Evolutionary conservation across 2,329 filamentous ascomycete species (phyloP).

Genomic region (Lachnellula cervina): DNA sequence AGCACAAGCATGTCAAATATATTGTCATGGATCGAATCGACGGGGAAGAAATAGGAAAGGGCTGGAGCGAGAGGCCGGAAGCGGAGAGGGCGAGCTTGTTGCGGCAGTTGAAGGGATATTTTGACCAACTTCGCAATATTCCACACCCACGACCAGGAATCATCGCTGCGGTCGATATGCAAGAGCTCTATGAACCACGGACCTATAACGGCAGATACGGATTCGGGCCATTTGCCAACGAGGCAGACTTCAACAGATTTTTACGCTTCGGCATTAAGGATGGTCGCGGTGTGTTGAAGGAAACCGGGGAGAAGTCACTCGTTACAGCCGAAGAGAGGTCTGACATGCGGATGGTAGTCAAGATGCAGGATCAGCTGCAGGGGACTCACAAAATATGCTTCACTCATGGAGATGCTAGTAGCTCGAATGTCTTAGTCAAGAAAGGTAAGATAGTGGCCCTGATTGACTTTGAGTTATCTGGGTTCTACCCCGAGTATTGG

Average conservation of each 20-base stretch:
- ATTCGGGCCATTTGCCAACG: neutral
- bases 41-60: conserved; percentile 28
- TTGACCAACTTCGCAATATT: neutral
- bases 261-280: neutral
- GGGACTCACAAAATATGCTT: neutral
- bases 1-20: conserved; percentile 27
- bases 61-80: neutral
- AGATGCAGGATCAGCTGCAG: neutral
- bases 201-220: neutral
- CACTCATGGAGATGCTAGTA: neutral
- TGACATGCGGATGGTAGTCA: neutral
- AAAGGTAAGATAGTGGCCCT: neutral
- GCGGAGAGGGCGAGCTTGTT: neutral
- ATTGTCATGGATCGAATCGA: conserved; percentile 36
- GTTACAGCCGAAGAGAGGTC: neutral
- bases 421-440: neutral
- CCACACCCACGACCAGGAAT: neutral
- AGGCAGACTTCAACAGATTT: neutral
- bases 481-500: neutral
- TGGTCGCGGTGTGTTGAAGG: neutral
- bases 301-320: neutral
- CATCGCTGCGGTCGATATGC: neutral
- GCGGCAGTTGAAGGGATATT: neutral
- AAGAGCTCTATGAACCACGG: neutral
- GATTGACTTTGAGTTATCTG: neutral